Conservation (phyloP, 1,284 basidiomycete genomes). For the Pholiota adiposa region DNA sequence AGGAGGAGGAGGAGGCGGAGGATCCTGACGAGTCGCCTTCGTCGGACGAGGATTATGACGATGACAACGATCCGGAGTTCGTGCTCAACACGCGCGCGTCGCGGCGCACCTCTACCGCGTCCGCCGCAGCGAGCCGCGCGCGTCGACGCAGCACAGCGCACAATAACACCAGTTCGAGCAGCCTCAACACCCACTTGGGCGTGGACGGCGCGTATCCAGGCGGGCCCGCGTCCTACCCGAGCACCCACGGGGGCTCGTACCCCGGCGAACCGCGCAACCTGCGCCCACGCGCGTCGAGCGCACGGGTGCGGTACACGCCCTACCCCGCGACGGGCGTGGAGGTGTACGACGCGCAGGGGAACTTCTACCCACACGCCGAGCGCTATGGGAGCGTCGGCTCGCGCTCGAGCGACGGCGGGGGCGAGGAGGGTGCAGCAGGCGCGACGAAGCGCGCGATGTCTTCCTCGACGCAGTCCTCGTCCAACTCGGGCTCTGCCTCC, state of each 20-base stretch:
- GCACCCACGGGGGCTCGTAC: background rate
- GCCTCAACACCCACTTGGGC: background rate
- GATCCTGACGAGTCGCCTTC: constrained; percentile 22
- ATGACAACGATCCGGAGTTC: constrained; percentile 20
- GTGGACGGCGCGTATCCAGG: background rate
- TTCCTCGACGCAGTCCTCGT: too few relatives aligned
- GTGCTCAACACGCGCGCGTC: constrained; percentile 14
- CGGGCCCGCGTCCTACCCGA: constrained; percentile 1
- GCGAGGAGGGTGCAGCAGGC: constrained; percentile 1
- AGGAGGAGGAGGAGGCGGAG: constrained; percentile 26
- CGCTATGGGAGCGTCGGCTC: constrained; percentile 3
- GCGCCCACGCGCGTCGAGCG: constrained; percentile 27
- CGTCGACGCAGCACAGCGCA: background rate
- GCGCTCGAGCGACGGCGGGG: background rate
- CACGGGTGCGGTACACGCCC: constrained; percentile 23
- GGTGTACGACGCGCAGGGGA: constrained; percentile 3
- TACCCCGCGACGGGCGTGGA: constrained; percentile 18
- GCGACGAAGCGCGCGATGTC: background rate
- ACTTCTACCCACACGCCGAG: background rate
- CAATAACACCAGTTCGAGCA: background rate
- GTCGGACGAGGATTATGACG: constrained; percentile 19
- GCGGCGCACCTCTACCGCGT: constrained; percentile 1
- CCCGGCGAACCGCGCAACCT: constrained; percentile 25
- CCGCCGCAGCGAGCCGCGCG: constrained; percentile 1
- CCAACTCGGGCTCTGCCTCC: background rate